Evolutionary conservation across 371 early-diverging fungal genomes (phyloP), one percentile per base, ranked within the genome.

Genomic region (Haplosporangium sp.): DNA sequence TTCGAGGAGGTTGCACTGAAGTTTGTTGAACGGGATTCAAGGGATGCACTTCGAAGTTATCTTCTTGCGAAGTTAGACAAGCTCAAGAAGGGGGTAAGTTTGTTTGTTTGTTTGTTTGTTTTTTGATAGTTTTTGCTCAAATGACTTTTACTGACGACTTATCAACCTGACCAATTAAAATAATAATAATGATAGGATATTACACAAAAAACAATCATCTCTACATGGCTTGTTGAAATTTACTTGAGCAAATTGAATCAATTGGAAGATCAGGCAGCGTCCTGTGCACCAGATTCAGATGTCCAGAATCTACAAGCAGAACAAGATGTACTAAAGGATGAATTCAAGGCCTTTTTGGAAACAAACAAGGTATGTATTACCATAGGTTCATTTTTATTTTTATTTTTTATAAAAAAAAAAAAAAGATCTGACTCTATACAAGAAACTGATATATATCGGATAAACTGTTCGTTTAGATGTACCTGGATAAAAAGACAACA

Each of bases 201-300:
- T 4, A 94, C 92, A 0, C 97, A 97, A 86, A 89, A 86, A 56
- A 93, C 93, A 4, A 85, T 97, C 52, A 68, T 97, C 9, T 90
- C 92, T 1, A 95, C 93, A 48, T 97, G 97, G 97, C 88, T 96
- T 6, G 88, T 96, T 9, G 97, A 97, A 76, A 83, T 97, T 17
- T 95, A 92, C 69, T 84, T 97, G 35, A 87, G 89, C 61, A 88
- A 91, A 66, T 75, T 97, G 63, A 94, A 95, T 72, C 84, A 88
- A 11, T 65, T 93, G 8, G 94, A 94, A 38, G 92, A 92, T 55
- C 59, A 83, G 63, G 83, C 86, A 3, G 85, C 86, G 3, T 88
- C 89, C 0, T 83, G 86, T 3, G 82, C 85, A 50, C 82, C 85
- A 39, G 75, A 86, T 6, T 71, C 85, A 17, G 85, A 88, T 35